Conservation (phyloP, 1,139 yeast species). For the Geotrichum armillariae region DNA sequence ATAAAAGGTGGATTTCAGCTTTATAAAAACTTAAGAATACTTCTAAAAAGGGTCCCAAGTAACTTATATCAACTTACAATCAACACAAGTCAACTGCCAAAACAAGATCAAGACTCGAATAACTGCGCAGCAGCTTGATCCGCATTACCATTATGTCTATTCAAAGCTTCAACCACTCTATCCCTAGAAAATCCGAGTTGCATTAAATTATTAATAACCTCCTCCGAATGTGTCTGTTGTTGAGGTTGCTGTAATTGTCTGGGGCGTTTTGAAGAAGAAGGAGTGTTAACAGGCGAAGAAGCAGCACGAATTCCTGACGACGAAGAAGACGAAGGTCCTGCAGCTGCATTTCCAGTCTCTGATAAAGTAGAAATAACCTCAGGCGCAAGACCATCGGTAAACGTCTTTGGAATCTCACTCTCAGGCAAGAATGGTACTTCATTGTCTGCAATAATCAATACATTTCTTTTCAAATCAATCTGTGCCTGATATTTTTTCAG, state of each 20-base stretch:
- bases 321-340: constrained; percentile 4
- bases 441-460: constrained; percentile 68
- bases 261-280: constrained; percentile 24
- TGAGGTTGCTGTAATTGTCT: constrained; percentile 32
- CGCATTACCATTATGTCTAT: constrained; percentile 68
- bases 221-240: constrained; percentile 42
- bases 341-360: neutral
- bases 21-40: no score
- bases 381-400: constrained; percentile 24
- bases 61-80: no score
- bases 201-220: constrained; percentile 54
- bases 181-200: constrained; percentile 68
- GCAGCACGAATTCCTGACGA: constrained; percentile 24
- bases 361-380: neutral
- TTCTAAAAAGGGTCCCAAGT: no score
- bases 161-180: constrained; percentile 66
- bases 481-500: constrained; percentile 83
- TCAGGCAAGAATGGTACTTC: constrained; percentile 75
- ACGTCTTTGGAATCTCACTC: constrained; percentile 57
- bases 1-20: no score
- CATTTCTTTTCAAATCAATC: constrained; percentile 69
- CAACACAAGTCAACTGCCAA: no score
- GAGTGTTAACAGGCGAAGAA: constrained; percentile 14
- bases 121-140: constrained; percentile 83
- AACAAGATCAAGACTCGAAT: constrained; percentile 48